Evolutionary conservation across 345 rosid species (phyloP).

Genomic region (Clausena lansium): DNA sequence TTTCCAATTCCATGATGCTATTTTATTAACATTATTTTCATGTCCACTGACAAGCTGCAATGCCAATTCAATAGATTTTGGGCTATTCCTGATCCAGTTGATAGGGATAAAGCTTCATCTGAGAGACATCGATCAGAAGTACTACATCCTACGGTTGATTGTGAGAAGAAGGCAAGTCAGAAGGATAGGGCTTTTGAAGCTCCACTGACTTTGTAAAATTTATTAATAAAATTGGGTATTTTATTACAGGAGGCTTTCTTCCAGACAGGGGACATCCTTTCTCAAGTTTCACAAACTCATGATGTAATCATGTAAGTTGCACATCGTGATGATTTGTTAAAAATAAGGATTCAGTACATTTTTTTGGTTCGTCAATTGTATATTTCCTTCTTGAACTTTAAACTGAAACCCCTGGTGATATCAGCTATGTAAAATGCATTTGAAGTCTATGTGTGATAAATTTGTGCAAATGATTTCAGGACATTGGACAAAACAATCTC

Average conservation of each 20-base stretch:
- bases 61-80: constrained; percentile 47
- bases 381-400: not conserved
- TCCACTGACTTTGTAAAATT: constrained; percentile 3
- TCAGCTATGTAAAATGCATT: not conserved
- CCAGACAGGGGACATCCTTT: constrained; percentile 68
- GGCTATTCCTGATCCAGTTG: constrained; percentile 45
- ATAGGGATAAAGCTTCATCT: constrained; percentile 33
- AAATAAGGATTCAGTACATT: constrained; percentile 1
- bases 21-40: not conserved
- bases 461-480: constrained; percentile 37
- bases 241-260: constrained; percentile 44
- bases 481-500: constrained; percentile 72
- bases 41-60: constrained; percentile 8
- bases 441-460: not conserved
- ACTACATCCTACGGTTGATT: constrained; percentile 53
- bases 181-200: constrained; percentile 6
- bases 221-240: constrained; percentile 20
- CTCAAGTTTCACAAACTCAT: constrained; percentile 90
- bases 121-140: constrained; percentile 31
- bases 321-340: constrained; percentile 9
- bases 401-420: not conserved
- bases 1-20: not conserved
- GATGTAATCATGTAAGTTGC: constrained; percentile 73
- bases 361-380: not conserved
- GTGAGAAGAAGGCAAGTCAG: constrained; percentile 70